Conservation (phyloP, 495 filamentous ascomycete genomes). For the Penicillium crystallinum region DNA sequence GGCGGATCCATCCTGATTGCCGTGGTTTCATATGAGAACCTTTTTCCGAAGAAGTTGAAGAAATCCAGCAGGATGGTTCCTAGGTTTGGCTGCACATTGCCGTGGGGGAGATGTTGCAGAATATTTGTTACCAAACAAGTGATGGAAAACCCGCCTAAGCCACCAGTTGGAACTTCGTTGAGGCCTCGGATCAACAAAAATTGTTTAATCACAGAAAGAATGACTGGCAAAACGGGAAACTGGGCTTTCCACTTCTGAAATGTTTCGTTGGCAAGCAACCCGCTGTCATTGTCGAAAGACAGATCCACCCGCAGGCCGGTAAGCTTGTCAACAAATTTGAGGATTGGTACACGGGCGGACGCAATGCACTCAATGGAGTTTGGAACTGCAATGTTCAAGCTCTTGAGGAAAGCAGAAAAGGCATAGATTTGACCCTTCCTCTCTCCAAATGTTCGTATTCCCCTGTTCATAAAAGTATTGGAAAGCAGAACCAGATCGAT, state of each 20-base stretch:
- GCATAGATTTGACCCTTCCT: constrained; percentile 41
- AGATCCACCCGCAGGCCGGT: constrained; percentile 80
- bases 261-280: constrained; percentile 69
- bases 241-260: constrained; percentile 71
- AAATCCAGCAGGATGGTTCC: constrained; percentile 80
- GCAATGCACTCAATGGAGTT: constrained; percentile 59
- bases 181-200: constrained; percentile 81
- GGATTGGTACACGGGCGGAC: constrained; percentile 80
- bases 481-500: constrained; percentile 91
- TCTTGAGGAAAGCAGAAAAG: constrained; percentile 49
- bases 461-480: constrained; percentile 44
- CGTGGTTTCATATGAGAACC: constrained; percentile 58
- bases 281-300: constrained; percentile 88
- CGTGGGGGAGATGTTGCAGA: constrained; percentile 68
- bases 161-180: constrained; percentile 85
- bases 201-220: constrained; percentile 87
- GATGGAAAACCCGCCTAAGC: constrained; percentile 90
- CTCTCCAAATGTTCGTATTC: constrained; percentile 40
- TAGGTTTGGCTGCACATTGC: constrained; percentile 58
- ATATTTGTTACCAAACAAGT: constrained; percentile 89
- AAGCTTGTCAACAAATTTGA: constrained; percentile 74
- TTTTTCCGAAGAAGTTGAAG: constrained; percentile 79
- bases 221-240: constrained; percentile 75
- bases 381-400: constrained; percentile 41
- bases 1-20: constrained; percentile 75